Evolutionary conservation across 176 grass and related monocot species (phyloP).

Genomic region (Echinochloa phyllopogon): DNA sequence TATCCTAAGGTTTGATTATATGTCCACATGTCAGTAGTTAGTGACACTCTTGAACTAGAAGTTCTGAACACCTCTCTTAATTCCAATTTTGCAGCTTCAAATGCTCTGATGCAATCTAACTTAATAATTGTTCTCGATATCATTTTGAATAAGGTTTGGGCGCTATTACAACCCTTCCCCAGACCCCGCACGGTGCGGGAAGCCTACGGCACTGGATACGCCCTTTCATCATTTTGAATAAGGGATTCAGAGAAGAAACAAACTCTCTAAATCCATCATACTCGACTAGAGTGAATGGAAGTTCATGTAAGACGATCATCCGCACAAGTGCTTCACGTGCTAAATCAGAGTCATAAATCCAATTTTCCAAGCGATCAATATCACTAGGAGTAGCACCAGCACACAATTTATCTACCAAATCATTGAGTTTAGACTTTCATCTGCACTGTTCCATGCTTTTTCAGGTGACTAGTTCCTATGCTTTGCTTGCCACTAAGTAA

Average conservation of each 20-base stretch:
- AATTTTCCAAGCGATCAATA: not conserved
- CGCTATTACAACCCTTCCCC: no score
- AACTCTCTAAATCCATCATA: not conserved
- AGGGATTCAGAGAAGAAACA: not conserved
- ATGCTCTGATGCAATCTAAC: not conserved
- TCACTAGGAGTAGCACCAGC: not conserved
- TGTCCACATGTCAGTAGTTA: not conserved
- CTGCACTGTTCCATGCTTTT: not conserved
- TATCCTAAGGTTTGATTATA: not conserved
- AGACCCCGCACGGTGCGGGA: no score
- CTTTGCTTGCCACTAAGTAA: not conserved
- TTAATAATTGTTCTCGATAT: not conserved
- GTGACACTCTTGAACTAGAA: not conserved
- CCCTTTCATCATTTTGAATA: constrained; percentile 9
- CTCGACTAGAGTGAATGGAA: not conserved
- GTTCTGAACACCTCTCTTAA: not conserved
- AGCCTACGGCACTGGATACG: no score
- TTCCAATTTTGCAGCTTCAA: not conserved
- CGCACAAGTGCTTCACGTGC: not conserved
- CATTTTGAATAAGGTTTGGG: not conserved
- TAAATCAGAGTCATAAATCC: not conserved
- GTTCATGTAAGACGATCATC: not conserved
- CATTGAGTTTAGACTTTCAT: not conserved
- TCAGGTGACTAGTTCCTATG: not conserved
- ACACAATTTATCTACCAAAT: not conserved